Base-by-base conservation (phyloP, 768 basidiomycete species). In the Auricularia heimuer region DNA sequence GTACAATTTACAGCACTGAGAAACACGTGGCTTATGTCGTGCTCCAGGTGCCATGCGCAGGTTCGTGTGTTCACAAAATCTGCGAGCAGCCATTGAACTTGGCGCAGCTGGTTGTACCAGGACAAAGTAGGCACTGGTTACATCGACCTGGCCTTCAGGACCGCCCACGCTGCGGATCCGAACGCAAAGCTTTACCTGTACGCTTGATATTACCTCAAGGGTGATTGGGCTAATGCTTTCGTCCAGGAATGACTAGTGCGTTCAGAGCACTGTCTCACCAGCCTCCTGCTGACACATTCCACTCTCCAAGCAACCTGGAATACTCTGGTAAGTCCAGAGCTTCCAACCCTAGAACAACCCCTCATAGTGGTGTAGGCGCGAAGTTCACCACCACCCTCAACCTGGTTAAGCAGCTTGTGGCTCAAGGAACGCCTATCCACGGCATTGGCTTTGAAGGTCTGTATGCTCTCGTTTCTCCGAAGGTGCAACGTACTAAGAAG, bases 381-480 rank as follows among this genome's bases (percentile, higher is more conserved):
- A 86, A 86, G 71, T 77, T 83, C 16, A 82, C 83, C 56, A 79
- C 82, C n/a, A 81, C 85, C 77, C 73, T 79, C 67, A 80, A 79
- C 67, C 80, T 86, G 62, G 80, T 84, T 21, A 75, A 79, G 65
- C 72, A 75, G 24, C 80, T 87, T 61, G 70, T 81, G 65, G 74
- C 75, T 0, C 73, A 76, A 35, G 80, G 79, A 24, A 78, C 78
- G 0, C 85, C 86, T 3, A 76, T 87, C 68, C 81, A 86, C 70
- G 86, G 84, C 54, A 75, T 88, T 58, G 86, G 86, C 64, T 77
- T 86, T 63, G 81, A 87, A 74, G 74, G 77, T 62, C 86, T 64
- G 64, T 29, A 65, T 42, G 51, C n/a, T n/a, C 29, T 62, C 24
- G 14, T 42, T 29, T 44, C 60, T 7, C 24, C 21, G 21, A 11